Evolutionary conservation across 1,284 basidiomycete genomes (phyloP).

Genomic region (Rhodofomes roseus): DNA sequence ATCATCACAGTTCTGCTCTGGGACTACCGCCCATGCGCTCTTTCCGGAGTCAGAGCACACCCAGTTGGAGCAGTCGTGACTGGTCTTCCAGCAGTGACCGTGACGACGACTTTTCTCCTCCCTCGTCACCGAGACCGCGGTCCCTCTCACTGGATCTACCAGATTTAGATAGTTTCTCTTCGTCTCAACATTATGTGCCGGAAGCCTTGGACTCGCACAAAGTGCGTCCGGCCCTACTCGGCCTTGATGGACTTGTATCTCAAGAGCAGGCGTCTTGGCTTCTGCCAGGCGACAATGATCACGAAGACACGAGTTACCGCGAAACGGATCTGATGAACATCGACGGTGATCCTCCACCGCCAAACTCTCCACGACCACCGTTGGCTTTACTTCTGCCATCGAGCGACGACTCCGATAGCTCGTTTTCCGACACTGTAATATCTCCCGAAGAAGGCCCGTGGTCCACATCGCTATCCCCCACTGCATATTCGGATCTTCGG

Average conservation of each 20-base stretch:
- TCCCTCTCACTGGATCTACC: constrained; percentile 7
- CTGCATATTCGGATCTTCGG: constrained; percentile 13
- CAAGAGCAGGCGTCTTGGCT: neutral
- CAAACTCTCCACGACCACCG: constrained; percentile 7
- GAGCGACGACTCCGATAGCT: constrained; percentile 14
- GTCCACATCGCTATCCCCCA: constrained; percentile 13
- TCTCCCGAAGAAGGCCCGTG: constrained; percentile 17
- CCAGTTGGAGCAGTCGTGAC: constrained; percentile 6
- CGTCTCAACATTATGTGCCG: neutral
- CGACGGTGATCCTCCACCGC: constrained; percentile 13
- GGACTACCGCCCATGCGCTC: neutral
- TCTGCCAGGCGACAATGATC: neutral
- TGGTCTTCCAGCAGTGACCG: constrained; percentile 8
- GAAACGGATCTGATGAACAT: constrained; percentile 6
- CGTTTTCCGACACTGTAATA: constrained; percentile 19
- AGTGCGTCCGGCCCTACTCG: neutral
- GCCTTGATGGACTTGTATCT: neutral
- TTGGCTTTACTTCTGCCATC: constrained; percentile 10
- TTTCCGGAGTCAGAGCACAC: neutral
- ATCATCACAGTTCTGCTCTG: neutral
- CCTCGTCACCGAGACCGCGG: constrained; percentile 6
- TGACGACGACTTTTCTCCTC: constrained; percentile 8
- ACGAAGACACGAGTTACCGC: neutral
- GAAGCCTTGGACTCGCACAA: neutral
- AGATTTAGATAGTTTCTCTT: constrained; percentile 2